A percentile compares a stretch with the other conserved stretches of the same genome.
These are phyloP conservation scores for Ophiostoma fasciatum DNA, from an alignment of 2,329 filamentous ascomycete species.

Conservation along the genomic window DNA sequence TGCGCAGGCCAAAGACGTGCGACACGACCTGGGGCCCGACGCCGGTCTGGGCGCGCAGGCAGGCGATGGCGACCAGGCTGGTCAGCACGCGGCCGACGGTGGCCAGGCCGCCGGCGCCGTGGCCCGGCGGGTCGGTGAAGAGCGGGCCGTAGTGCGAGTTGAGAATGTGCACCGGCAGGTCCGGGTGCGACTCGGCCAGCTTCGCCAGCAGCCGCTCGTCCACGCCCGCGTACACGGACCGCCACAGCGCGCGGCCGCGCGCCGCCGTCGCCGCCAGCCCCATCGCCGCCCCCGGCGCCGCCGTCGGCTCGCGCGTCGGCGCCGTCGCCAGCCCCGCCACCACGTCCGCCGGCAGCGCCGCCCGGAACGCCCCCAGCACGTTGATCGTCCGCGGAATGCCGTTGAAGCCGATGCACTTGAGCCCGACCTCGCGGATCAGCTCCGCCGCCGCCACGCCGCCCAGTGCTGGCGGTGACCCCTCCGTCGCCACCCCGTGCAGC, in stretches of 20 bases:
- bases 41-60: conserved; percentile 63
- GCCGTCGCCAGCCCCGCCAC: conserved; percentile 35
- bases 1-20: conserved; percentile 67
- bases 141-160: conserved; percentile 59
- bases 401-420: conserved; percentile 48
- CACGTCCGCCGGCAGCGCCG: conserved; percentile 44
- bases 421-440: conserved; percentile 57
- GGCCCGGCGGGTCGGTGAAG: conserved; percentile 49
- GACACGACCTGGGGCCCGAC: conserved; percentile 71
- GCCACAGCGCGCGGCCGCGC: conserved; percentile 55
- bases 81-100: conserved; percentile 57
- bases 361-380: conserved; percentile 39
- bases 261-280: conserved; percentile 39
- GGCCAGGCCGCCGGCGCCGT: conserved; percentile 26
- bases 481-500: conserved; percentile 40
- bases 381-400: conserved; percentile 77
- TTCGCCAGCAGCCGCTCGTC: conserved; percentile 55
- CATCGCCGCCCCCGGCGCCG: conserved; percentile 12
- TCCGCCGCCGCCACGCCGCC: conserved; percentile 39
- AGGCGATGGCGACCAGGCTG: conserved; percentile 57
- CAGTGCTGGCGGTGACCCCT: conserved; percentile 5
- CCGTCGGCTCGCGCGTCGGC: conserved; percentile 38
- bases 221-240: conserved; percentile 62
- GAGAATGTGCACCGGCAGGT: conserved; percentile 68
- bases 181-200: conserved; percentile 62